These are phyloP conservation scores for Pseudocercospora musae DNA, from an alignment of 2,329 filamentous ascomycete species.

Conservation along the genomic window DNA sequence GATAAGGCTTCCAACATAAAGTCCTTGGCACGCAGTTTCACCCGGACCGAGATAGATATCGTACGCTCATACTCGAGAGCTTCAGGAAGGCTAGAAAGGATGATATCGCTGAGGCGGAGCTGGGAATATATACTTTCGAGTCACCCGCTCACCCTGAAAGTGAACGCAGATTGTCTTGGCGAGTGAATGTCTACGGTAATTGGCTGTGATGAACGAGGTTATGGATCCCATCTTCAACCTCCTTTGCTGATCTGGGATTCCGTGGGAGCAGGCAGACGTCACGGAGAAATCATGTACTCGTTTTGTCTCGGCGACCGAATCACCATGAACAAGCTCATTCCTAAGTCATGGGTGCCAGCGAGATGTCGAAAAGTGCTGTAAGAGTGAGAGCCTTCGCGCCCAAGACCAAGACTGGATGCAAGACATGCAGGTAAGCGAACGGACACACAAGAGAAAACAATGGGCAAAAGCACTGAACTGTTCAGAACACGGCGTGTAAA, in stretches of 20 bases:
- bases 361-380: neutral
- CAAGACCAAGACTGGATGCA: slow-evolving; percentile 7
- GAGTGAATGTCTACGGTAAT: neutral
- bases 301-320: neutral
- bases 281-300: neutral
- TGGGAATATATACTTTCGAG: too few relatives aligned
- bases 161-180: neutral
- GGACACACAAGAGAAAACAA: neutral
- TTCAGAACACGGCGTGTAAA: slow-evolving; percentile 6
- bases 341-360: neutral
- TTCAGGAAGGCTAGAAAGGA: neutral
- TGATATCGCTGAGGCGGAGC: neutral
- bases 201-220: neutral
- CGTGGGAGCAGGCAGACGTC: neutral
- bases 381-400: slow-evolving; percentile 4
- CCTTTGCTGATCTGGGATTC: neutral
- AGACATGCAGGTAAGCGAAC: slow-evolving; percentile 4
- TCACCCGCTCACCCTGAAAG: too few relatives aligned
- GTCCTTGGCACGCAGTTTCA: neutral
- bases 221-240: neutral
- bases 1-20: neutral
- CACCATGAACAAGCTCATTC: neutral
- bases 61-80: too few relatives aligned
- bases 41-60: neutral
- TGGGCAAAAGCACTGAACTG: neutral